Evolutionary conservation across 164 flowering plant genomes (phyloP).

Genomic region (Magnolia sinica): DNA sequence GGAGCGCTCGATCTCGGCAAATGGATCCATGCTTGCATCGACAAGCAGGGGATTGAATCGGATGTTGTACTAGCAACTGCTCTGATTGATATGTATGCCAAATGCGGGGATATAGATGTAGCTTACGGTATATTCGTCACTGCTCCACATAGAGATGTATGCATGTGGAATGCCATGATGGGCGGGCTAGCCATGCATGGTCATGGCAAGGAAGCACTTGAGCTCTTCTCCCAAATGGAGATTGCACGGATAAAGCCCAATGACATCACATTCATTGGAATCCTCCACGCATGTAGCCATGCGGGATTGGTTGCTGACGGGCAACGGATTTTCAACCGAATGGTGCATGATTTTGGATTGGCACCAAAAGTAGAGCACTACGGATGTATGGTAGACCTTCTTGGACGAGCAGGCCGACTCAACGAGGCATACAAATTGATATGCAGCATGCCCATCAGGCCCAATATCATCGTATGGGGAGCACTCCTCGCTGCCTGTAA

Average conservation of each 20-base stretch:
- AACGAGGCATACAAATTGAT: constrained; percentile 42
- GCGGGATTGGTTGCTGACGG: constrained; percentile 56
- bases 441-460: constrained; percentile 42
- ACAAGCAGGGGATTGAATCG: constrained; percentile 29
- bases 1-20: constrained; percentile 56
- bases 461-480: constrained; percentile 49
- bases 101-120: constrained; percentile 42
- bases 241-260: constrained; percentile 35
- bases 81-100: constrained; percentile 47
- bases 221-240: constrained; percentile 44
- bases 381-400: constrained; percentile 65
- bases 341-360: constrained; percentile 33
- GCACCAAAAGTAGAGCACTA: constrained; percentile 53
- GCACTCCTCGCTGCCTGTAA: constrained; percentile 51
- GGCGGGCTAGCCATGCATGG: constrained; percentile 58
- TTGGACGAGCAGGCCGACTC: constrained; percentile 58
- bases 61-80: constrained; percentile 45
- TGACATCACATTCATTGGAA: constrained; percentile 43
- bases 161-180: constrained; percentile 62
- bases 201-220: constrained; percentile 42
- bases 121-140: constrained; percentile 34
- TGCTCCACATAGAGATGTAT: constrained; percentile 33
- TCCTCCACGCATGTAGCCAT: constrained; percentile 60
- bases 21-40: constrained; percentile 42
- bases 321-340: constrained; percentile 29